Evolutionary conservation across 2,329 filamentous ascomycete species (phyloP).

Genomic region (Cladobotryum mycophilum): DNA sequence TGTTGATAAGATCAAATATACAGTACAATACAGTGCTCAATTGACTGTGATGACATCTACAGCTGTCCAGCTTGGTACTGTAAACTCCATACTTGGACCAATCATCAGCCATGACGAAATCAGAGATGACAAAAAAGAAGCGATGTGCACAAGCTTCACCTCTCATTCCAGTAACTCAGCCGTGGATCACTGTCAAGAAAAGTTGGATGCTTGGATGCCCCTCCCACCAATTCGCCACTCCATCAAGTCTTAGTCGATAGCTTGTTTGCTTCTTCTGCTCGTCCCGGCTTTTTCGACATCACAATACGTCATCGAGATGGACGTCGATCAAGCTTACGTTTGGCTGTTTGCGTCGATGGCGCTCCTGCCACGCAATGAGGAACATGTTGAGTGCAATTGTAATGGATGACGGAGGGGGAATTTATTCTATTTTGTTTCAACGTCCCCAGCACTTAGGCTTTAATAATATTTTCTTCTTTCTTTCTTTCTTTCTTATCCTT

Average conservation of each 20-base stretch:
- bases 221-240: background rate
- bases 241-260: background rate
- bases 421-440: slow-evolving; percentile 1
- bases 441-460: background rate
- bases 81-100: background rate
- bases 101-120: background rate
- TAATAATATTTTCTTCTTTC: background rate
- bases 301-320: slow-evolving; percentile 9
- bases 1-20: background rate
- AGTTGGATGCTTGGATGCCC: background rate
- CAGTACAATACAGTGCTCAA: background rate
- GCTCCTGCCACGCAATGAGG: slow-evolving; percentile 1
- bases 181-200: background rate
- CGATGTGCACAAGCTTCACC: too few relatives aligned
- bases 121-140: too few relatives aligned
- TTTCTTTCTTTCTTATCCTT: too few relatives aligned
- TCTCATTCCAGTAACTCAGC: too few relatives aligned
- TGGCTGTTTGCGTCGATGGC: background rate
- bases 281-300: background rate
- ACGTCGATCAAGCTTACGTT: slow-evolving; percentile 4
- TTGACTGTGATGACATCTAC: background rate
- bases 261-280: background rate
- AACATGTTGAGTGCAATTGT: background rate
- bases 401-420: background rate
- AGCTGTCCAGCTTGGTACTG: background rate